Evolutionary conservation across 345 rosid species (phyloP), one percentile per base, ranked within the genome.

Genomic region (Eucalyptus erythrocorys): DNA sequence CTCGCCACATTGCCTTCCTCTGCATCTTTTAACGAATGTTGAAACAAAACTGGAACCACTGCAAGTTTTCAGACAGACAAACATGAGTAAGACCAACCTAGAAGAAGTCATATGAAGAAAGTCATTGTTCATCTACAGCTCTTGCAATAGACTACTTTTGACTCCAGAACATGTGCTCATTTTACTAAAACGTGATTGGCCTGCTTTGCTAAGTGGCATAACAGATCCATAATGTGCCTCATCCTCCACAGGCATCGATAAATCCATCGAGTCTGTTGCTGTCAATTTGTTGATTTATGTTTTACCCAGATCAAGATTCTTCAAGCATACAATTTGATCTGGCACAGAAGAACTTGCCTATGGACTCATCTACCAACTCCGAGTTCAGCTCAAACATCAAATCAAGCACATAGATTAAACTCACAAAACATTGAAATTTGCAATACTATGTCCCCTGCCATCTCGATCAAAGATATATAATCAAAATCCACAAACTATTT

Each of bases 1-100:
- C 94, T 94, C n/a, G 91, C 93, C 45, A 96, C 97, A 84, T 86
- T 94, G 61, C 94, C 96, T 89, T 95, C 98, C 90, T 94, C 96
- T 27, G 92, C 27, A 85, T 95, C 95, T 91, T 91, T 95, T 88
- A 98, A 88, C 6, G 99, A 97, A 92, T 96, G 95, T 76, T 89
- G 87, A 89, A 98, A 97, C 79, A 98, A 88, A 88, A 95, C 95
- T 2, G 99, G 99, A 88, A 98, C 97, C 89, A 97, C 99, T 98
- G 93, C 84, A 90, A 66, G 40, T 80, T 85, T 32, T 7, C 40
- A 85, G 64, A 45, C 61, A 89, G 61, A 61, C 45, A 85, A 85
- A 80, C 45, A 89, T 43, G 55, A 84, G 66, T 9, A 55, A 82
- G 4, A n/a, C 87, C 53, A 32, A 53, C 22, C 48, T 16, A 57